Evolutionary conservation across 805 yeast species (phyloP).

Genomic region (Schwanniomyces sp.): DNA sequence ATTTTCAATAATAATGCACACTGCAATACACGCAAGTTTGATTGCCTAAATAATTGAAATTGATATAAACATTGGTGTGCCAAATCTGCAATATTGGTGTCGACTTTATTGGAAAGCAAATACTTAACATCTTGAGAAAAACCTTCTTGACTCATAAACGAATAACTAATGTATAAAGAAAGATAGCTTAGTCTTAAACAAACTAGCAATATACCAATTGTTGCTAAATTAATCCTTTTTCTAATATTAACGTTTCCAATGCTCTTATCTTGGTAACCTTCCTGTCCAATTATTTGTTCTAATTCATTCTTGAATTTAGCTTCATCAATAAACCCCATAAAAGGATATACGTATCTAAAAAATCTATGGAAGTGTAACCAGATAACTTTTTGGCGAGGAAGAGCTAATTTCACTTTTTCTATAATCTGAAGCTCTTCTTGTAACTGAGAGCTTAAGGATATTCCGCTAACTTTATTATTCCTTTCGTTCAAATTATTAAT

Average conservation of each 20-base stretch:
- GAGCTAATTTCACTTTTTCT: slow-evolving; percentile 25
- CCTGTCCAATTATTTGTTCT: slow-evolving; percentile 40
- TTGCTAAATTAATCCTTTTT: slow-evolving; percentile 32
- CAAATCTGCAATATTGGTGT: slow-evolving; percentile 36
- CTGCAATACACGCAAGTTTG: slow-evolving; percentile 53
- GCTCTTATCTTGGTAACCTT: slow-evolving; percentile 17
- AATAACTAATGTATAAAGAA: slow-evolving; percentile 22
- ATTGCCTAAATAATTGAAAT: slow-evolving; percentile 43
- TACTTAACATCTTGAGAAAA: slow-evolving; percentile 23
- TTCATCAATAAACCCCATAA: slow-evolving; percentile 65
- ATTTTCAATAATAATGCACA: slow-evolving; percentile 57
- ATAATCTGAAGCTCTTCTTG: slow-evolving; percentile 30
- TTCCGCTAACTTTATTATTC: slow-evolving; percentile 8
- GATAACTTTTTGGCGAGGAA: slow-evolving; percentile 54
- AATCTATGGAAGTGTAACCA: slow-evolving; percentile 56
- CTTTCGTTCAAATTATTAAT: slow-evolving; percentile 1
- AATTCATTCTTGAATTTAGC: slow-evolving; percentile 43
- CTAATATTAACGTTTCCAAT: slow-evolving; percentile 19
- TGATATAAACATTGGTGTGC: slow-evolving; percentile 48
- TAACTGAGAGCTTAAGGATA: slow-evolving; percentile 9
- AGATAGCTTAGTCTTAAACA: slow-evolving; percentile 36
- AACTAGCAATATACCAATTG: slow-evolving; percentile 31
- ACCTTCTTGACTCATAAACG: background rate
- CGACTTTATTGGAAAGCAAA: slow-evolving; percentile 40
- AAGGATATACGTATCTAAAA: slow-evolving; percentile 57